Evolutionary conservation across 805 yeast genomes (phyloP).

Genomic region (Candida orba): DNA sequence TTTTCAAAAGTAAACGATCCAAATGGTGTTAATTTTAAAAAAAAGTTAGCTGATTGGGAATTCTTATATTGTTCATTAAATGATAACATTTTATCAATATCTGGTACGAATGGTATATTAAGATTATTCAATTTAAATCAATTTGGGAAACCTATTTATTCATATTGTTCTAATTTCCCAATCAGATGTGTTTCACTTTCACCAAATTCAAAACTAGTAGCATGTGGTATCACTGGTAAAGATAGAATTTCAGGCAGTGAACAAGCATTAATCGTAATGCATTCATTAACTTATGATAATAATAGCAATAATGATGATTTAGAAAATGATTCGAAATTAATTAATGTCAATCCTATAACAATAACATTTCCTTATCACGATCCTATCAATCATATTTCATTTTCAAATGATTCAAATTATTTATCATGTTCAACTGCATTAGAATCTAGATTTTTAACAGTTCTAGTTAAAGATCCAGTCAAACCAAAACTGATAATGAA

Average conservation of each 20-base stretch:
- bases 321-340: slow-evolving; percentile 10
- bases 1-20: slow-evolving; percentile 6
- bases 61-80: slow-evolving; percentile 54
- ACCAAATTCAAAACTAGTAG: slow-evolving; percentile 54
- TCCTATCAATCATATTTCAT: slow-evolving; percentile 67
- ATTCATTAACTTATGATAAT: slow-evolving; percentile 25
- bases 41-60: slow-evolving; percentile 45
- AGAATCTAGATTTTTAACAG: slow-evolving; percentile 74
- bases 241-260: slow-evolving; percentile 62
- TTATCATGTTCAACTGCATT: slow-evolving; percentile 59
- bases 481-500: slow-evolving; percentile 66
- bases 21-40: slow-evolving; percentile 14
- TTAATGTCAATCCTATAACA: slow-evolving; percentile 50
- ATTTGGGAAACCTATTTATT: slow-evolving; percentile 58
- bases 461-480: slow-evolving; percentile 54
- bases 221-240: slow-evolving; percentile 77
- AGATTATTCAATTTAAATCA: slow-evolving; percentile 53
- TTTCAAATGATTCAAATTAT: slow-evolving; percentile 65
- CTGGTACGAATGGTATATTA: slow-evolving; percentile 65
- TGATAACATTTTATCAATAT: slow-evolving; percentile 49
- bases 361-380: slow-evolving; percentile 82
- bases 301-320: slow-evolving; percentile 1
- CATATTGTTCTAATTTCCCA: slow-evolving; percentile 64
- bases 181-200: slow-evolving; percentile 74
- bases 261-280: slow-evolving; percentile 68